Evolutionary conservation across 2,329 filamentous ascomycete genomes (phyloP), one percentile per base, ranked within the genome.

Genomic region (Diaporthe destruens): DNA sequence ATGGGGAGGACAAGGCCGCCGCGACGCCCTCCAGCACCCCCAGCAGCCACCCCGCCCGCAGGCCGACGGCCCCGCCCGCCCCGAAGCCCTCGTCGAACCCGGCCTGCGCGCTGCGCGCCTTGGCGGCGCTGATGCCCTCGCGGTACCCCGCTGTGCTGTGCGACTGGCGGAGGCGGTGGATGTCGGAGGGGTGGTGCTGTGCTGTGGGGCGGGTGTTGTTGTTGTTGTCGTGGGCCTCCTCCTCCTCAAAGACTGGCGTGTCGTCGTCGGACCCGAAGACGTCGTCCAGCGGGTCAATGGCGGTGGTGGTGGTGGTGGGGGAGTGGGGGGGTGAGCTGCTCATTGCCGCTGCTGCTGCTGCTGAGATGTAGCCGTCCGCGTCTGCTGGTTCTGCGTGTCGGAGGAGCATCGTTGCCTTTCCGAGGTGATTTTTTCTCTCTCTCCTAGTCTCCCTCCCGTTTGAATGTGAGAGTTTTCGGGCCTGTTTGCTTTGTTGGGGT

Each of bases 21-120:
- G 85, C 81, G 25, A 98, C 82, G 0, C 93, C 94, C 78, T 97
- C 94, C 7, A 98, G 79, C 5, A 94, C 84, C 0, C 96, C 96
- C 4, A 97, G 81, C 16, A 97, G 83, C 76, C 90, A 90, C 0
- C 96, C 96, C 0, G 91, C 92, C 36, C 87, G 87, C 75, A 93
- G 81, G 0, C 96, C 96, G 39, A 98, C 84, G 67, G 92, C 91
- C 0, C 94, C 95, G 16, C 96, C 96, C 0, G 98, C 86, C 18
- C 90, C 87, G 80, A 95, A 98, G 0, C 96, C 96, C 75, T 96
- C 94, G 80, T 99, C 96, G 79, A 99, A 98, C 0, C 96, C 96
- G 18, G 87, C 87, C 82, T 99, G 96, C 34, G 98, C 90, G 77
- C 91, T 92, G 61, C 87, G 84, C 34, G 89, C 89, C 81, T 98